Base-by-base conservation (phyloP, 345 rosid genomes). In the Melaleuca quinquenervia region DNA sequence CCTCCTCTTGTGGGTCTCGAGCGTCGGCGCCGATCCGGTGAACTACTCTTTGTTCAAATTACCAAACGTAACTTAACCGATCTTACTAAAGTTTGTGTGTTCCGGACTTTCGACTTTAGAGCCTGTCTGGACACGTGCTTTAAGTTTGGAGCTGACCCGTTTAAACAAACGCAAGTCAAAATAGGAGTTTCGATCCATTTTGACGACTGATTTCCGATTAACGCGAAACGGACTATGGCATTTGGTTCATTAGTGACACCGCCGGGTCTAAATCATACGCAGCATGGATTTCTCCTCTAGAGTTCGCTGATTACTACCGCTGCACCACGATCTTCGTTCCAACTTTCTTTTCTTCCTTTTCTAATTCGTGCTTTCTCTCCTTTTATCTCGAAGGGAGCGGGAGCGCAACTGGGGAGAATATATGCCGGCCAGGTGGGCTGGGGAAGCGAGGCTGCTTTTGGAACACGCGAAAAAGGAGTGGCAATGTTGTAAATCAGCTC, bases 41-140 rank as follows among this genome's bases (percentile, higher is more conserved):
- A n/a, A n/a, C 0, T 1, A 11, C 32, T 11, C 2, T 58, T 3
- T 3, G n/a, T n/a, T n/a, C 3, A 1, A 16, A 58, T 12, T 58
- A 1, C 32, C 0, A 2, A 58, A 58, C 7, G 24, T 7, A 11
- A 58, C 16, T 1, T n/a, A 11, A n/a, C n/a, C n/a, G n/a, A n/a
- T n/a, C n/a, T n/a, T n/a, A n/a, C n/a, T n/a, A n/a, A n/a, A n/a
- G n/a, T n/a, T n/a, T n/a, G n/a, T n/a, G n/a, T n/a, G n/a, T n/a
- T n/a, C n/a, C n/a, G n/a, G n/a, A n/a, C n/a, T n/a, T n/a, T n/a
- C n/a, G n/a, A n/a, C n/a, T n/a, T n/a, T n/a, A n/a, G n/a, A n/a
- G n/a, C n/a, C n/a, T n/a, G n/a, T n/a, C n/a, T n/a, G n/a, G n/a
- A n/a, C n/a, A n/a, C n/a, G n/a, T n/a, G n/a, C n/a, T n/a, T n/a